These are phyloP conservation scores for Aspergillus novofumigatus DNA, from an alignment of 2,329 filamentous ascomycete species.

Conservation along the genomic window DNA sequence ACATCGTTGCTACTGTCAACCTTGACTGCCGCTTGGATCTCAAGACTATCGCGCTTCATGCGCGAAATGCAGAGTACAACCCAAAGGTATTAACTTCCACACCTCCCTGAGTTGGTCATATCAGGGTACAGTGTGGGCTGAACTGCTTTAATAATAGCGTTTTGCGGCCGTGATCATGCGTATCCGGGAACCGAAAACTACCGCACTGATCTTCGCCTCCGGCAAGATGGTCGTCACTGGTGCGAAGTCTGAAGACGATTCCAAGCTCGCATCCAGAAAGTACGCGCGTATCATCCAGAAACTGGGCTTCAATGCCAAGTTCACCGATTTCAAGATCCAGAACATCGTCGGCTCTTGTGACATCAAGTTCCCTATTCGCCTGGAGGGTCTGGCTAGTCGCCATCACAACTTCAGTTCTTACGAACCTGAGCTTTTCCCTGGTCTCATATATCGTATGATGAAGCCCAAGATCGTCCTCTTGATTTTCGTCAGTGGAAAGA, in stretches of 20 bases:
- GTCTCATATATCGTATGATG: slow-evolving; percentile 99
- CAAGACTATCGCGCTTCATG: slow-evolving; percentile 97
- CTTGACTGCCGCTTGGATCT: slow-evolving; percentile 94
- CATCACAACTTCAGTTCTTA: slow-evolving; percentile 99
- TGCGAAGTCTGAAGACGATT: slow-evolving; percentile 96
- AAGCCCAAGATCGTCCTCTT: slow-evolving; percentile 98
- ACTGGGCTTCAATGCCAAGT: slow-evolving; percentile 98
- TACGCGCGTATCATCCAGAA: slow-evolving; percentile 99
- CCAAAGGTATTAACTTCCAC: slow-evolving; percentile 69
- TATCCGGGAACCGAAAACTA: slow-evolving; percentile 98
- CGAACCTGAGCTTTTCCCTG: slow-evolving; percentile 96
- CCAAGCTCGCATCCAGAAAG: slow-evolving; percentile 93
- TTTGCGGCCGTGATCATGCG: slow-evolving; percentile 99
- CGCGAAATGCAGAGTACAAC: slow-evolving; percentile 97
- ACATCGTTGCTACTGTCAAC: slow-evolving; percentile 98
- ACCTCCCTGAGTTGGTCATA: slow-evolving; percentile 27
- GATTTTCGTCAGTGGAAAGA: slow-evolving; percentile 98
- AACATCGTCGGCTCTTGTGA: slow-evolving; percentile 99
- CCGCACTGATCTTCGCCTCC: slow-evolving; percentile 93
- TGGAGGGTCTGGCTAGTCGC: slow-evolving; percentile 91
- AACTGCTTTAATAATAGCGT: slow-evolving; percentile 60
- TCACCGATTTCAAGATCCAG: slow-evolving; percentile 99
- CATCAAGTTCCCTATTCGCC: slow-evolving; percentile 97
- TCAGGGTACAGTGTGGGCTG: slow-evolving; percentile 44
- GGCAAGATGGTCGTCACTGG: slow-evolving; percentile 99